Conservation (phyloP, 2,329 filamentous ascomycete genomes). For the Lecanoromycetidae sp. region DNA sequence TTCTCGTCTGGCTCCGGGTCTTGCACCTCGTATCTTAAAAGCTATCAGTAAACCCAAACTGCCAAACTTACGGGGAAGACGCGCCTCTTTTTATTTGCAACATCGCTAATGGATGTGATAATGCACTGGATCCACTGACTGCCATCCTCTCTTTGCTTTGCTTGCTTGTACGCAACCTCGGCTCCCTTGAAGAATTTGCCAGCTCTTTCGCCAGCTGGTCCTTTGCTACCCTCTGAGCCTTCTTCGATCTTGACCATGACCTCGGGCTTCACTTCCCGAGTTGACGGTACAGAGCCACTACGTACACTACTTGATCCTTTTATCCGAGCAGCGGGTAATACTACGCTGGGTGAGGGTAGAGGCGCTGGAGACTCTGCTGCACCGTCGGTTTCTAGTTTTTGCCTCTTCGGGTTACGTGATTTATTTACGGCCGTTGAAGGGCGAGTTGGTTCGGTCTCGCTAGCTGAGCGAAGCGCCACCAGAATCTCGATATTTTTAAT, state of each 20-base stretch:
- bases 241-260: slow-evolving; percentile 32
- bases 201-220: slow-evolving; percentile 32
- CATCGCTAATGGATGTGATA: slow-evolving; percentile 61
- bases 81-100: slow-evolving; percentile 55
- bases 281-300: slow-evolving; percentile 32
- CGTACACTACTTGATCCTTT: slow-evolving; percentile 13
- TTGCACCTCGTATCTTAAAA: slow-evolving; percentile 57
- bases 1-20: slow-evolving; percentile 65
- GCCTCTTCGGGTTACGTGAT: slow-evolving; percentile 34
- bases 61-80: slow-evolving; percentile 16
- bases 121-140: slow-evolving; percentile 58
- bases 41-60: slow-evolving; percentile 11
- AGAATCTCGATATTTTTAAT: slow-evolving; percentile 39
- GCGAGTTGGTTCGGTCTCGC: slow-evolving; percentile 33
- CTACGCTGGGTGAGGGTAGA: slow-evolving; percentile 29
- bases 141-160: slow-evolving; percentile 38
- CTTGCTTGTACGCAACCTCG: slow-evolving; percentile 40
- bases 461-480: slow-evolving; percentile 36
- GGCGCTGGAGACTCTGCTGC: slow-evolving; percentile 32
- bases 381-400: slow-evolving; percentile 30
- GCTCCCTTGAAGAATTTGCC: slow-evolving; percentile 35
- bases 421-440: slow-evolving; percentile 30
- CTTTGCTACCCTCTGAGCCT: slow-evolving; percentile 31
- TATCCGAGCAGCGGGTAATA: slow-evolving; percentile 24
- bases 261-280: slow-evolving; percentile 29